Base-by-base conservation (phyloP, 331 rosid species). In the Phaseolus coccineus region DNA sequence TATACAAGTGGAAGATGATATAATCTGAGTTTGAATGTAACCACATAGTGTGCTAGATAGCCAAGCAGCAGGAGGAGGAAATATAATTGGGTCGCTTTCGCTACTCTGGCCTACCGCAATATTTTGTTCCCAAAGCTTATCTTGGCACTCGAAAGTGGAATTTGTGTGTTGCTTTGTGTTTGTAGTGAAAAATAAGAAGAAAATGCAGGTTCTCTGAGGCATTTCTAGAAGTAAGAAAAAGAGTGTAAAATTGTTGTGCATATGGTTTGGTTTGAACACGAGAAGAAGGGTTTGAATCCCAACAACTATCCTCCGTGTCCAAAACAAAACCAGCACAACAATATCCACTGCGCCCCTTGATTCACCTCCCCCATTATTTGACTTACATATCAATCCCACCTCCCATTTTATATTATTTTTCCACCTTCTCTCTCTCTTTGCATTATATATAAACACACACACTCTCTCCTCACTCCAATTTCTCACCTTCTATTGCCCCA, bases 261-360 rank as follows among this genome's bases (percentile, higher is more conserved):
- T 2, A 44, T 0, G 4, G 1, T 24, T 13, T 33, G 15, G 15
- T 66, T 73, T 53, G 63, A 63, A 50, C 39, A 76, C 2, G 48
- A 30, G 4, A 9, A 30, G 11, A 57, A 44, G 1, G 6, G 22
- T 73, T 81, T 30, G 82, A 80, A 73, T 16, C 83, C 86, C 64
- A 87, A 87, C 92, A 37, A 83, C 85, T 85, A 72, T 61, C 30
- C 5, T 47, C 30, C 39, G 39, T 35, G 39, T 5, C 50, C 72
- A 10, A 25, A 16, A 5, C 25, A 51, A 46, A 69, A 42, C 83
- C 74, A 71, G 2, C 50, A 35, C 48, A 70, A 71, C 16, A 58
- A 15, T 77, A 81, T 52, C 91, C 90, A 79, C 67, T 87, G 90
- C 89, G 97, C 90, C 92, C 89, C 72, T 12, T 62, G 93, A 78